A percentile compares a stretch with the other conserved stretches of the same genome.
These are phyloP conservation scores for Cladophialophora exuberans DNA, from an alignment of 2,329 filamentous ascomycete species.

Conservation along the genomic window DNA sequence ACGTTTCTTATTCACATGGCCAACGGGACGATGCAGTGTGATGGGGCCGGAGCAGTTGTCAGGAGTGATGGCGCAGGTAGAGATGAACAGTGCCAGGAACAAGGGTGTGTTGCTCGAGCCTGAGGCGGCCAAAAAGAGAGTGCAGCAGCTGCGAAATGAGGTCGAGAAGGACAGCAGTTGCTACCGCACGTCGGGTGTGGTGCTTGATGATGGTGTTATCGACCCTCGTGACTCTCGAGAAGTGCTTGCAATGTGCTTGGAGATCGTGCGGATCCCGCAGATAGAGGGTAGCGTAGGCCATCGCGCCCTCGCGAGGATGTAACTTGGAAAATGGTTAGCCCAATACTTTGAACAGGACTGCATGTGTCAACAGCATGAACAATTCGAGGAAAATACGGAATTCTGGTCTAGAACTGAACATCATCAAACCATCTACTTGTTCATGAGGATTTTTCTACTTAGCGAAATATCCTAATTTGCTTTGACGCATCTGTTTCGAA, in stretches of 20 bases:
- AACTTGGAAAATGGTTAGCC: too few relatives aligned
- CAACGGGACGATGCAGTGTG: slow-evolving; percentile 44
- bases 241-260: slow-evolving; percentile 43
- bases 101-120: slow-evolving; percentile 34
- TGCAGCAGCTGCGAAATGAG: slow-evolving; percentile 34
- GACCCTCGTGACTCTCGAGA: slow-evolving; percentile 44
- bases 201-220: slow-evolving; percentile 45
- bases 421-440: too few relatives aligned
- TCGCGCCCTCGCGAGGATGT: slow-evolving; percentile 34
- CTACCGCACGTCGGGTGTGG: slow-evolving; percentile 39
- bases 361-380: too few relatives aligned
- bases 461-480: too few relatives aligned
- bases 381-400: too few relatives aligned
- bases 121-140: slow-evolving; percentile 34
- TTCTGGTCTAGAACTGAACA: too few relatives aligned
- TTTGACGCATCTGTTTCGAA: too few relatives aligned
- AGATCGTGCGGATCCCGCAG: slow-evolving; percentile 36
- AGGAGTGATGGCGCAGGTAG: slow-evolving; percentile 45
- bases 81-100: slow-evolving; percentile 34
- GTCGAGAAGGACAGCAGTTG: slow-evolving; percentile 40
- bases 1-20: slow-evolving; percentile 50
- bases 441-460: too few relatives aligned
- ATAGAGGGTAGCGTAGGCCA: slow-evolving; percentile 36
- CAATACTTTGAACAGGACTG: too few relatives aligned
- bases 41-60: slow-evolving; percentile 48